phyloP scores from a whole-genome alignment of 331 rosid species.

The Quercus lobata region DNA sequence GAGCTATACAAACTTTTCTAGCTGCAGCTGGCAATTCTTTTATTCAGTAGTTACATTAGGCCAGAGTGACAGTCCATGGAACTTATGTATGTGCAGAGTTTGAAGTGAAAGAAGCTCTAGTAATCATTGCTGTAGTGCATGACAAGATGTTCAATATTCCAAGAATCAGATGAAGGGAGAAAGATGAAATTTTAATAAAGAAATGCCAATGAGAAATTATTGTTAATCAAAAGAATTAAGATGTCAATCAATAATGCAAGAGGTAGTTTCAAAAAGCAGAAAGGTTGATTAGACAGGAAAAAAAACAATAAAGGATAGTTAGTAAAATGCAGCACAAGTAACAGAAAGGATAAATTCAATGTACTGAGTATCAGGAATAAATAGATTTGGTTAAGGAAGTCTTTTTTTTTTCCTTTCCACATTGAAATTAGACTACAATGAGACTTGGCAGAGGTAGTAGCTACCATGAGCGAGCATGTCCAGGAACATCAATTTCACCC shows the following conservation, averaged over 20 bases:
- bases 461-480: constrained; percentile 43
- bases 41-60: not conserved
- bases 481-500: constrained; percentile 46
- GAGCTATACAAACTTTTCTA: not conserved
- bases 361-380: not conserved
- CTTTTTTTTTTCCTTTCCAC: not conserved
- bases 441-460: not conserved
- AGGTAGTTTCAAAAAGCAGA: too few species aligned
- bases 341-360: not conserved
- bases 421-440: not conserved
- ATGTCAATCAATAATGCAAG: too few species aligned
- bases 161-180: too few species aligned
- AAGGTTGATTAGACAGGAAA: too few species aligned
- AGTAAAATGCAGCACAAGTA: too few species aligned
- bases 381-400: not conserved
- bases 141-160: too few species aligned
- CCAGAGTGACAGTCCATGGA: not conserved
- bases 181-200: too few species aligned
- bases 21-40: not conserved
- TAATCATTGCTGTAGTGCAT: too few species aligned
- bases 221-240: too few species aligned
- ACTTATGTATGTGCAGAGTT: not conserved
- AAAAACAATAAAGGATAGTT: too few species aligned
- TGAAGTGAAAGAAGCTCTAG: too few species aligned
- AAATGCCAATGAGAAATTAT: too few species aligned